Evolutionary conservation across 2,329 filamentous ascomycete species (phyloP).

Genomic region (Botrytis porri): DNA sequence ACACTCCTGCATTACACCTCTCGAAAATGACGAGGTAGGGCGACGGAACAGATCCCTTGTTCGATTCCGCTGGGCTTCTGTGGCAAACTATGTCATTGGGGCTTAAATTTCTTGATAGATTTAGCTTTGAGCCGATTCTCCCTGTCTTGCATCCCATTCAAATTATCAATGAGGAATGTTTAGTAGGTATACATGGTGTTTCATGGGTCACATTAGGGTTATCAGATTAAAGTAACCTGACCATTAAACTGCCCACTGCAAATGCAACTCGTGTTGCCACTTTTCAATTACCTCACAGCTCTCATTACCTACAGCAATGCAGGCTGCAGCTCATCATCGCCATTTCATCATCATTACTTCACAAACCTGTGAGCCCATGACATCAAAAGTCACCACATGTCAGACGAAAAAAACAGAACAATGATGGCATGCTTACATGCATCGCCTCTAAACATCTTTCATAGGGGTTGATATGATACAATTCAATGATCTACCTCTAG

Average conservation of each 20-base stretch:
- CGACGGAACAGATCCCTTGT: background rate
- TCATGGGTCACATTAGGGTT: background rate
- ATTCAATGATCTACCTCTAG: background rate
- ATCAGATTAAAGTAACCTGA: background rate
- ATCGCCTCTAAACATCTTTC: background rate
- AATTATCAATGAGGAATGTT: background rate
- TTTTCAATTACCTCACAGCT: background rate
- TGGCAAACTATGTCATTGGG: conserved; percentile 13
- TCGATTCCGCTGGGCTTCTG: background rate
- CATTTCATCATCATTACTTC: background rate
- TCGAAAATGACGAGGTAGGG: background rate
- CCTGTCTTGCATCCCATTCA: background rate
- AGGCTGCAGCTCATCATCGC: background rate
- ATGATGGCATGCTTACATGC: background rate
- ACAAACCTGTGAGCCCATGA: background rate
- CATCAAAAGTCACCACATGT: background rate
- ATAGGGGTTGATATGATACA: background rate
- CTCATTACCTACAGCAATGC: background rate
- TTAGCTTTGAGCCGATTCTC: background rate
- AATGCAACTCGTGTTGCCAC: background rate
- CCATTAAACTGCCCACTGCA: background rate
- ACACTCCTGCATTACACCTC: background rate
- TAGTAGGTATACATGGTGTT: background rate
- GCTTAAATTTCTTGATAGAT: background rate
- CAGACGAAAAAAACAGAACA: background rate